Base-by-base conservation (phyloP, 208 protist species). In the Lotmaria passim region DNA sequence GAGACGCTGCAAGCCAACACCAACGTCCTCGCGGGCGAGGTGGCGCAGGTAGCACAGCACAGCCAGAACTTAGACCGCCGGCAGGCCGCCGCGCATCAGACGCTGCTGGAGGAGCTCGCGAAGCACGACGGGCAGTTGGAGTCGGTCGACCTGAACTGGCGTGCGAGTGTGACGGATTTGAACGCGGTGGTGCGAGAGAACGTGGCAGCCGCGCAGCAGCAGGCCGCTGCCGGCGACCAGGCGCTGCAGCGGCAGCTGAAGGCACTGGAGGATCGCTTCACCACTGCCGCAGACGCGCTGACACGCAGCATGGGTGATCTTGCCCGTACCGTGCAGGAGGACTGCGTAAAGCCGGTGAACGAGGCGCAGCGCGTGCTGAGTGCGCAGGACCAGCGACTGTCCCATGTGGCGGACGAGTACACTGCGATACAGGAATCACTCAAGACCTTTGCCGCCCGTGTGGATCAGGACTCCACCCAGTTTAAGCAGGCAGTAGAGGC, bases 71-170 rank as follows among this genome's bases (percentile, higher is more conserved):
- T 85, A 5, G 89, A 93, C 52, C 68, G 61, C 8, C 80, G 75
- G 4, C 75, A 91, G 63, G 75, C 73, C 44, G 51, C 73, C 2
- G 72, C 79, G 12, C 85, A 96, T 36, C 88, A 96, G 68, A 68
- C 78, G 33, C 57, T 94, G 21, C 39, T 92, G 51, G 75, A 87
- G 51, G 88, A 93, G 69, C 72, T 96, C 19, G 61, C 79, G 24
- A 87, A 90, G 66, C 85, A 94, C 61, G 83, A 92, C 28, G 61
- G 75, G 26, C 82, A 89, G 31, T 76, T 93, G 58, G 87, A 94
- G 63, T 81, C 69, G 1, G 79, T 94, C 26, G 87, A 96, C 51
- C 50, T 85, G 3, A 93, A 82, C 74, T 96, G 86, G 89, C 82
- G 87, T 0, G 76, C 87, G 6, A 91, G 85, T 50, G 73, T 96